Base-by-base conservation (phyloP, 345 rosid genomes). In the Psidium guajava region DNA sequence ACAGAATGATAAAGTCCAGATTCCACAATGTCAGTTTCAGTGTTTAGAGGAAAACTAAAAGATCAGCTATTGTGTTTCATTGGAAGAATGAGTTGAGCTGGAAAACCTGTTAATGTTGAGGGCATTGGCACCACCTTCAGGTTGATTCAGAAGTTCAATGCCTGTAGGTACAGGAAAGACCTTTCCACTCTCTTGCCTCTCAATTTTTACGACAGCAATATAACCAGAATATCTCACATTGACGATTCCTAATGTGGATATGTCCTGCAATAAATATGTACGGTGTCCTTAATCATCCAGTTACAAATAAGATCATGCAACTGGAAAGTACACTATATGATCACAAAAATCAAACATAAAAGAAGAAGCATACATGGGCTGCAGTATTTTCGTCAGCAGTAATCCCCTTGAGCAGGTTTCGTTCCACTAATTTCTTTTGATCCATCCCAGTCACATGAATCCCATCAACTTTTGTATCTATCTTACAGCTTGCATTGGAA, bases 51-150 rank as follows among this genome's bases (percentile, higher is more conserved):
- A 69, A 69, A 82, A 51, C 44, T 28, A 40, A 82, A 82, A 51
- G 15, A 27, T 53, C 44, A 5, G 57, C 28, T 55, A 12, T 16
- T 53, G 22, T 82, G 54, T 51, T 53, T 36, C 32, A 55, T 51
- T 53, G 6, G 57, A 82, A 69, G 44, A 27, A 82, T 8, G 27
- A 82, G 58, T 52, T 53, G 9, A 82, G 83, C 58, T 82, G 55
- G 36, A 5, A 87, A 82, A 97, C 98, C 98, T 97, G 96, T 95
- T 97, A 81, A 95, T 92, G 87, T 97, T 97, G 75, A 97, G 95
- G 90, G 99, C 98, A 91, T 93, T 96, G 83, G 98, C 99, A 85
- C 99, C 98, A 36, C 99, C 99, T 90, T 95, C 98, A 86, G 95
- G 98, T 89, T 97, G 98, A 87, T 94, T 96, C 89, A 97, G 92